Conservation (phyloP, 1,284 basidiomycete species). For the Mycosarcoma maydis region DNA sequence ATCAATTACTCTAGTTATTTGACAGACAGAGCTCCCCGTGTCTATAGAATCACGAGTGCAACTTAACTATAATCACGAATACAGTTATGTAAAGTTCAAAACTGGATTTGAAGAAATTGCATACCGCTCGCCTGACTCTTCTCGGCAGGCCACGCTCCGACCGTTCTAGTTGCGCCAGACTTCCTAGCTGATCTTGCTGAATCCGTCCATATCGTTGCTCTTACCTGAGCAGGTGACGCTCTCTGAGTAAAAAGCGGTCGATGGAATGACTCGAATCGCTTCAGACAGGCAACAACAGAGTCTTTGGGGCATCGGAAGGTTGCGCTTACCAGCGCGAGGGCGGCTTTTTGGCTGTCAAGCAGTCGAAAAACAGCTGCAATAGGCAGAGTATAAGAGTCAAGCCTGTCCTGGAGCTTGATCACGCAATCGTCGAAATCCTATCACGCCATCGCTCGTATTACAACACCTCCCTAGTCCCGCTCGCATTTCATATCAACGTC, state of each 20-base stretch:
- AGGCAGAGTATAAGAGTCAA: constrained; percentile 14
- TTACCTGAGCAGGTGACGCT: not conserved
- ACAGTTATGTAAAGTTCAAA: too few species aligned
- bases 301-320: not conserved
- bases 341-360: too few species aligned
- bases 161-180: constrained; percentile 8
- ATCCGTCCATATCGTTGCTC: not conserved
- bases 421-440: constrained; percentile 18
- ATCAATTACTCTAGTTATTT: too few species aligned
- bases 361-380: not conserved
- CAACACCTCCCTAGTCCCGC: not conserved
- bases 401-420: constrained; percentile 13
- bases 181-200: not conserved
- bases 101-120: too few species aligned
- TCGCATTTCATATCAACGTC: constrained; percentile 1
- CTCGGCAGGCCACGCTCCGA: not conserved
- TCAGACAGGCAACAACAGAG: too few species aligned
- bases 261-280: constrained; percentile 5
- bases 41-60: too few species aligned
- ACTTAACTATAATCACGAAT: too few species aligned
- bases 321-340: too few species aligned
- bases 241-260: not conserved
- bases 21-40: too few species aligned
- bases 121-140: not conserved
- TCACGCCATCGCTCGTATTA: constrained; percentile 25